Evolutionary conservation across 495 filamentous ascomycete species (phyloP), one percentile per base, ranked within the genome.

Genomic region (Penicillium fimorum): DNA sequence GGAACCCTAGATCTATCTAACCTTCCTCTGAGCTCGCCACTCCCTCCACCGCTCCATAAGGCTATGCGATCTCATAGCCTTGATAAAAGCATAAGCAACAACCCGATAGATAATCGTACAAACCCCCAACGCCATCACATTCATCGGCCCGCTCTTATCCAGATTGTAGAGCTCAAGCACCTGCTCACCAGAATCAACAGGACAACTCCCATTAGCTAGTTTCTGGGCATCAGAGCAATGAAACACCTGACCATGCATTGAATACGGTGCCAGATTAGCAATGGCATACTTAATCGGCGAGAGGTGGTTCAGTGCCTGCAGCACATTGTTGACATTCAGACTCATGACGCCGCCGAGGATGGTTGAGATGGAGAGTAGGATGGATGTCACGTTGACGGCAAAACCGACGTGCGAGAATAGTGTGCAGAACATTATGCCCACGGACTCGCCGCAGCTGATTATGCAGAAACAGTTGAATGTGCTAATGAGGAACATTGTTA

Each of bases 351-450:
- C 88, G 4, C 81, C 78, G 73, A 90, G 86, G 63, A 87, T 77
- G 24, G 81, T 82, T 1, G 86, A 81, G 24, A 91, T 78, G 0
- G 80, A 82, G 0, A 90, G 70, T 4, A 90, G 64, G 41, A 87
- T 78, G 2, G 78, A 82, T 3, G 82, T 87, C 40, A 89, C 65
- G 56, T 88, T 89, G 44, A 90, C 80, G 9, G 87, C 85, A 66
- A 91, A 90, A 2, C 88, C 88, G 0, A 86, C 86, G 61, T 91
- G 88, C 32, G 72, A 67, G 69, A 90, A 87, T 7, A 90, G 71
- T 1, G 88, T 90, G 64, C 87, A 89, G 72, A 91, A 90, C 71
- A 89, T 83, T 58, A 91, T 90, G 0, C 88, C 88, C n/a, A 90
- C 61, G 42, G 82, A 86, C 71, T 91, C 88, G 4, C 88, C 88